Evolutionary conservation across 139 green algal species (phyloP), one percentile per base, ranked within the genome.

Genomic region (Chlorella sorokiniana): DNA sequence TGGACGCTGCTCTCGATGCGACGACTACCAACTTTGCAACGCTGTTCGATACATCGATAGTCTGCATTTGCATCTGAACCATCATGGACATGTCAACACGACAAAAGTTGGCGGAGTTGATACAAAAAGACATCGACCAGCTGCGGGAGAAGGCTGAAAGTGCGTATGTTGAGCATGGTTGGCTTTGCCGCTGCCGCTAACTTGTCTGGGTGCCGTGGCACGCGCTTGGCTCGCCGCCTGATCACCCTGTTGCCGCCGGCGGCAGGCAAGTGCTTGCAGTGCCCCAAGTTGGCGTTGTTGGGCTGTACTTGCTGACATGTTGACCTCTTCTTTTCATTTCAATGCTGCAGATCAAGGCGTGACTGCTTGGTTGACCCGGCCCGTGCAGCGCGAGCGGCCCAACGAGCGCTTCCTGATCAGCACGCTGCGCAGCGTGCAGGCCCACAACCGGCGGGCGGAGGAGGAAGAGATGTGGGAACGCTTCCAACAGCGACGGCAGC

Each of bases 331-430:
- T 83, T 59, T 1, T 63, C 18, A 10, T 59, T 7, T 38, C 38
- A 25, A 59, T 59, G 14, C 48, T 72, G 78, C 85, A 89, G 85
- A 69, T 6, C 71, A 88, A 10, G 91, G 91, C 25, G 89, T 93
- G 3, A 90, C 86, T 1, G 91, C 91, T 6, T 94, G 87, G 45
- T 44, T 89, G 37, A 51, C 74, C 38, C 77, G 76, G 2, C 81
- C 89, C 0, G 65, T 88, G 31, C 79, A 91, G 72, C 83, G 91
- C 1, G 89, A 86, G 69, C 79, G 79, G 25, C 91, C 82, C 31
- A 95, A 95, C 52, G 91, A 95, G 86, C 86, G 91, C 25, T 95
- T 94, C 76, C 80, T 95, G 69, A 82, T 89, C 27, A 90, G 86
- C 76, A 95, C 92, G 27, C 75, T 95, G 44, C 67, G 83, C 6